phyloP scores from a whole-genome alignment of 371 early-diverging fungal genomes.

The Apophysomyces trapeziformis region DNA sequence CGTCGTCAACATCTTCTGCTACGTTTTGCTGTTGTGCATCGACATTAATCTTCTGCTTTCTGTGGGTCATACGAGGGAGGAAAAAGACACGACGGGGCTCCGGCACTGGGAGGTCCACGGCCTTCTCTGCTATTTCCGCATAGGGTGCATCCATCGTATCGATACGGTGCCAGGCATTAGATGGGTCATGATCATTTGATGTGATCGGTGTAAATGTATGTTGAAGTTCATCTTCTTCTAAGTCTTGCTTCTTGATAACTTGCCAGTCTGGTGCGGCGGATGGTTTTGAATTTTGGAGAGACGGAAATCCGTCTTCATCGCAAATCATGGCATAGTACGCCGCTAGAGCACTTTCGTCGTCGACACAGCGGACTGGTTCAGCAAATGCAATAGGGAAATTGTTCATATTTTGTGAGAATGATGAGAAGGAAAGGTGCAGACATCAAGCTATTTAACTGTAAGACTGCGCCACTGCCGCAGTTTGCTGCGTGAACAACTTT shows the following conservation, averaged over 20 bases:
- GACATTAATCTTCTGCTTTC: background rate
- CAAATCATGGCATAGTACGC: constrained; percentile 8
- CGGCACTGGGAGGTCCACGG: background rate
- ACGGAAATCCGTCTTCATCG: constrained; percentile 8
- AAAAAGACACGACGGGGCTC: background rate
- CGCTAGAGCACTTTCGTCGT: background rate
- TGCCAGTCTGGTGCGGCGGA: background rate
- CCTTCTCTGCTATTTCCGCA: background rate
- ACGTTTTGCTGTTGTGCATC: background rate
- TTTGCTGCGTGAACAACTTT: background rate
- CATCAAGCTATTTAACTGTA: background rate
- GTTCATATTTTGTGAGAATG: background rate
- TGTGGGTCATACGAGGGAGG: background rate
- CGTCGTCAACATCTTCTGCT: background rate
- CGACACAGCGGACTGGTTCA: background rate
- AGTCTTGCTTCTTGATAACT: background rate
- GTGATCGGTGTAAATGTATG: background rate
- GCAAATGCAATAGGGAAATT: constrained; percentile 2
- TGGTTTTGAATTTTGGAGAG: background rate
- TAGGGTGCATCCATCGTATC: background rate
- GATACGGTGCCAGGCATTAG: constrained; percentile 1
- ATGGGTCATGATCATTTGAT: background rate
- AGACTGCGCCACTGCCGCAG: constrained; percentile 3
- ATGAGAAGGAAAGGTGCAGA: background rate
- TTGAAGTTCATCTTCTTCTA: background rate